phyloP scores from a whole-genome alignment of 805 yeast genomes.

The Saturnispora galanensis region DNA sequence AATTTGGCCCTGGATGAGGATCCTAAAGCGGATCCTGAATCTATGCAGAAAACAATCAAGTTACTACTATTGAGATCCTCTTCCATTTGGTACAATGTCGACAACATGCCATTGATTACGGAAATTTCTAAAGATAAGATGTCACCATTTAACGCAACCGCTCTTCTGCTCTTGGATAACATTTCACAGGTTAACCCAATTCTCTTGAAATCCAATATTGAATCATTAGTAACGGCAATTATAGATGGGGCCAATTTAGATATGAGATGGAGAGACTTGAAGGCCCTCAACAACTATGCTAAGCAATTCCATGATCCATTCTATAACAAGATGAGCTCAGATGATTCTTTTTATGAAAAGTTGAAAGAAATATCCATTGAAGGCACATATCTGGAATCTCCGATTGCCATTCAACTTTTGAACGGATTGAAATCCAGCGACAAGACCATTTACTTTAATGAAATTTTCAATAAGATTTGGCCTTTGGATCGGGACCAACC shows the following conservation, averaged over 20 bases:
- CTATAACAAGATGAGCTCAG: conserved; percentile 28
- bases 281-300: conserved; percentile 50
- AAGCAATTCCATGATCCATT: conserved; percentile 37
- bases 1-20: conserved; percentile 25
- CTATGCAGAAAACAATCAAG: conserved; percentile 44
- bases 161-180: conserved; percentile 48
- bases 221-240: conserved; percentile 32
- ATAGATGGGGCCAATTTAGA: neutral
- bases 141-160: conserved; percentile 22
- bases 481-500: conserved; percentile 37
- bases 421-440: conserved; percentile 31
- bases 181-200: conserved; percentile 54
- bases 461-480: conserved; percentile 33
- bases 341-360: conserved; percentile 33
- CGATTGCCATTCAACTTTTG: conserved; percentile 51
- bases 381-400: conserved; percentile 55
- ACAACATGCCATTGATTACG: conserved; percentile 50
- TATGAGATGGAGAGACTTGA: conserved; percentile 33
- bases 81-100: conserved; percentile 50
- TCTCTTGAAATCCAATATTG: conserved; percentile 51
- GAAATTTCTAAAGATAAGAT: conserved; percentile 31
- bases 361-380: conserved; percentile 36
- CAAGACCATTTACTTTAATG: conserved; percentile 31
- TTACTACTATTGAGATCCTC: conserved; percentile 55
- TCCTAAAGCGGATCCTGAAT: conserved; percentile 33